phyloP scores from a whole-genome alignment of 2,329 filamentous ascomycete genomes.

The Zasmidium cellare region DNA sequence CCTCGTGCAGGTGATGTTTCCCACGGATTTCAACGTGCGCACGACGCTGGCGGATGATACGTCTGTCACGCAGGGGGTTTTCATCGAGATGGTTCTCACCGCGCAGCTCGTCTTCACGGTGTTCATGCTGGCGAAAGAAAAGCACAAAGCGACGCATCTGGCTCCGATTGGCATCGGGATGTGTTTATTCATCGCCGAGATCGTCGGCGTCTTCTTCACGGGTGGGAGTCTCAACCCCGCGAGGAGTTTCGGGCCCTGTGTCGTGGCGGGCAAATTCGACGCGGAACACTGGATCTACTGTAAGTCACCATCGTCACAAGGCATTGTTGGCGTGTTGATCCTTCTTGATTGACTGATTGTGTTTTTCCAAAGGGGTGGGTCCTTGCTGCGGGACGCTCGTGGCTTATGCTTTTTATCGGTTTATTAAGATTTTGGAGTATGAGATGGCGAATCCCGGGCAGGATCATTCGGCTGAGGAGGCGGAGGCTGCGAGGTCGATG shows the following conservation, averaged over 20 bases:
- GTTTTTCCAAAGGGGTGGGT: conserved; percentile 18
- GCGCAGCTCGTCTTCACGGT: conserved; percentile 42
- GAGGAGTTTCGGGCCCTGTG: conserved; percentile 33
- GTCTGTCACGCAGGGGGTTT: conserved; percentile 31
- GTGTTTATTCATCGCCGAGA: conserved; percentile 48
- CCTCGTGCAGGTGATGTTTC: conserved; percentile 32
- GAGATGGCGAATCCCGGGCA: conserved; percentile 29
- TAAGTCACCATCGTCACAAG: neutral
- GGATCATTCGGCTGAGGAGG: conserved; percentile 5
- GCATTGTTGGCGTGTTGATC: too few relatives aligned
- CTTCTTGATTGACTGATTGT: neutral
- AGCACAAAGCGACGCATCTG: conserved; percentile 43
- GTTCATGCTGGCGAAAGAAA: conserved; percentile 34
- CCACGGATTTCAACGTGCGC: conserved; percentile 28
- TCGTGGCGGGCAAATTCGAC: conserved; percentile 5
- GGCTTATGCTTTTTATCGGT: conserved; percentile 31
- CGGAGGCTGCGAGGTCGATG: conserved; percentile 1
- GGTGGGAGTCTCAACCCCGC: conserved; percentile 37
- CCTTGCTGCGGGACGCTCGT: conserved; percentile 29
- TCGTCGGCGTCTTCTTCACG: conserved; percentile 38
- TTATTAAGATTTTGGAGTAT: conserved; percentile 31
- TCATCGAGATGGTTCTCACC: conserved; percentile 42
- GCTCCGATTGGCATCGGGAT: conserved; percentile 51
- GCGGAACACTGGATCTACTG: conserved; percentile 8
- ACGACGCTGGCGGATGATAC: conserved; percentile 29